These are phyloP conservation scores for Nevesoporus exiguus DNA, from an alignment of 768 basidiomycete genomes.

Conservation along the genomic window DNA sequence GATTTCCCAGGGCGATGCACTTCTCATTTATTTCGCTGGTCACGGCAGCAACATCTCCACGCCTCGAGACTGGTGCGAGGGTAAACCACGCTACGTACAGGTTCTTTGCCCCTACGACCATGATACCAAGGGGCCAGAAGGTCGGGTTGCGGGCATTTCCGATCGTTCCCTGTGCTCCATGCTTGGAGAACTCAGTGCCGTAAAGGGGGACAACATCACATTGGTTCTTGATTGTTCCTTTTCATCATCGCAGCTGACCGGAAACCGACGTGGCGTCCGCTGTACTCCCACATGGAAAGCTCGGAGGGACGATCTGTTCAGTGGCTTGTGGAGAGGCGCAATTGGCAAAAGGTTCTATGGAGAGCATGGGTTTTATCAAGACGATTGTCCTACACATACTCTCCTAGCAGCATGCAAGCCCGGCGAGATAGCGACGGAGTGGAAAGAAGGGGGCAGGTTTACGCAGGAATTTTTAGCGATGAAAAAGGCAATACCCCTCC, in stretches of 20 bases:
- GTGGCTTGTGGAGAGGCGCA: constrained; percentile 52
- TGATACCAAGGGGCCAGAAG: constrained; percentile 45
- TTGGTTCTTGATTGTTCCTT: constrained; percentile 67
- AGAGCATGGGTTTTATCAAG: constrained; percentile 45
- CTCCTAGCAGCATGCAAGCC: constrained; percentile 56
- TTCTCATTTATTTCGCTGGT: constrained; percentile 72
- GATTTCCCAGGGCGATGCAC: constrained; percentile 59
- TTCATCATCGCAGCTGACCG: constrained; percentile 38
- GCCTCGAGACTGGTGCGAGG: constrained; percentile 59
- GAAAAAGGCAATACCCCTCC: constrained; percentile 45
- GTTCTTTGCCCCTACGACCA: constrained; percentile 67
- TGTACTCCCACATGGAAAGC: constrained; percentile 61
- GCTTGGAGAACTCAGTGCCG: constrained; percentile 50
- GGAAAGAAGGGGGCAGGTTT: constrained; percentile 61
- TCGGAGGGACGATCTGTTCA: constrained; percentile 50
- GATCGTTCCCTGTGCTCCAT: constrained; percentile 64
- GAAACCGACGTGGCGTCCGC: constrained; percentile 44
- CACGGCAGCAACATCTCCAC: constrained; percentile 59
- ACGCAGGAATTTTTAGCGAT: constrained; percentile 53
- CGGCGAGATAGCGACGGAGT: constrained; percentile 55
- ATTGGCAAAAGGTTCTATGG: constrained; percentile 35
- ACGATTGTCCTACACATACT: constrained; percentile 41
- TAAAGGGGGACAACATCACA: constrained; percentile 69
- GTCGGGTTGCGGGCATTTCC: constrained; percentile 59
- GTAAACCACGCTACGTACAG: constrained; percentile 43